Conservation (phyloP, 1,284 basidiomycete species). For the Leccinum solheimii region DNA sequence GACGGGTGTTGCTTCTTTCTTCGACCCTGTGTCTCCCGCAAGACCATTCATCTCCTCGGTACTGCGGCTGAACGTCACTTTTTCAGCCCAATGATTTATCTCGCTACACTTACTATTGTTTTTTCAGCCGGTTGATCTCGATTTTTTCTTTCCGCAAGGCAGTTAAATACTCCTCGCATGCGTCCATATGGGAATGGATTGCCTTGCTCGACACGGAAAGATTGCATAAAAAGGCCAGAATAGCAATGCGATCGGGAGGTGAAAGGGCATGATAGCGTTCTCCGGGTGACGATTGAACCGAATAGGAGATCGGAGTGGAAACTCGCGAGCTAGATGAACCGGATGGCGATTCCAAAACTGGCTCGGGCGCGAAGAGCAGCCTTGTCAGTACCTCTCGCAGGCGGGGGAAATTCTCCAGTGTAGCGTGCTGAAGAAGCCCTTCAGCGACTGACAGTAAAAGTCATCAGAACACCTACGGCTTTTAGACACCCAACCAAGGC, state of each 20-base stretch:
- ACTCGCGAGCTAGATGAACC: constrained; percentile 48
- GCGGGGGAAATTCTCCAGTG: constrained; percentile 68
- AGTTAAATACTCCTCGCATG: constrained; percentile 86
- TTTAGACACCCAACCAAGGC: constrained; percentile 85
- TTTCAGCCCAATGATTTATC: constrained; percentile 1
- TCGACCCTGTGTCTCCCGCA: constrained; percentile 56
- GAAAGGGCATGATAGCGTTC: constrained; percentile 77
- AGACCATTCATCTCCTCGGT: constrained; percentile 73
- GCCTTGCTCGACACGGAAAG: constrained; percentile 87
- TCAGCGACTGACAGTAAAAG: constrained; percentile 18
- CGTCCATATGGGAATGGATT: constrained; percentile 87
- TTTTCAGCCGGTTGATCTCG: constrained; percentile 87
- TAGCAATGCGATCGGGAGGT: constrained; percentile 78
- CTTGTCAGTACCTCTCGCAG: constrained; percentile 75
- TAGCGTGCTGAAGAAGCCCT: constrained; percentile 63
- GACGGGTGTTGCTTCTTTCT: constrained; percentile 45
- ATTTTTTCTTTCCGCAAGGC: constrained; percentile 94
- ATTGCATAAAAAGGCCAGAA: constrained; percentile 88
- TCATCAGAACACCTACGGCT: constrained; percentile 61
- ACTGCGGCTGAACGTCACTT: constrained; percentile 39
- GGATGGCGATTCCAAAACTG: constrained; percentile 40
- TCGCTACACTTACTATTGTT: constrained; percentile 68
- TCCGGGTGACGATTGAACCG: constrained; percentile 52
- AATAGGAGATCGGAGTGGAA: constrained; percentile 39
- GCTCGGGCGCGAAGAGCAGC: constrained; percentile 68